Evolutionary conservation across 2,329 filamentous ascomycete species (phyloP), one percentile per base, ranked within the genome.

Genomic region (Colletotrichum scovillei): DNA sequence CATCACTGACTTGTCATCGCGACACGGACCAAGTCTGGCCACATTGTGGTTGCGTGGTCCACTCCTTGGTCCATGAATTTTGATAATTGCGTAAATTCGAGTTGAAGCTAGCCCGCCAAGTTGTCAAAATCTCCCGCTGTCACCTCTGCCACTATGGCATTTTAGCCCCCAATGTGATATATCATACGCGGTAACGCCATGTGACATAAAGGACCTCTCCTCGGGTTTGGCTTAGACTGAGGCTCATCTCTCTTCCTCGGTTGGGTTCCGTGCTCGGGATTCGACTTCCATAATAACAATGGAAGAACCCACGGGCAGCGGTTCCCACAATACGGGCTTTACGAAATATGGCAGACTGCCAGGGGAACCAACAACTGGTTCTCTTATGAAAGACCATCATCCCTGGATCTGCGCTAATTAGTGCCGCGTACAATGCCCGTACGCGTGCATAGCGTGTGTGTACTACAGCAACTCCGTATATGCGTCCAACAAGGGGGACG

Each of bases 351-450:
- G 9, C 30, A 5, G 30, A 67, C 28, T 49, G 9, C 8, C 53
- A 56, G 53, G 53, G 38, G 24, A 24, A 32, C n/a, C 12, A 53
- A 14, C 38, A 66, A 42, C 22, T 42, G 19, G 57, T n/a, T 24
- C 11, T 46, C 16, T 24, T 32, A 63, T 56, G 16, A 28, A n/a
- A 49, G 9, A 19, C 9, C 14, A 62, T 70, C 60, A 65, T 70
- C 60, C 66, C 70, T 70, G 66, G 11, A 22, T 14, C 26, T 62
- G 70, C 70, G 70, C 70, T 73, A 65, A 73, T 70, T 73, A 73
- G 67, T 60, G 35, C 55, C 42, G 16, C 52, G 49, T 49, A 42
- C 69, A 26, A 42, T 46, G 16, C 22, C 59, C 16, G n/a, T 49
- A 55, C 26, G 6, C 24, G 16, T n/a, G 49, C 64, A 55, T 56